phyloP scores from a whole-genome alignment of 495 filamentous ascomycete species.

The Pyrenula aspistea region DNA sequence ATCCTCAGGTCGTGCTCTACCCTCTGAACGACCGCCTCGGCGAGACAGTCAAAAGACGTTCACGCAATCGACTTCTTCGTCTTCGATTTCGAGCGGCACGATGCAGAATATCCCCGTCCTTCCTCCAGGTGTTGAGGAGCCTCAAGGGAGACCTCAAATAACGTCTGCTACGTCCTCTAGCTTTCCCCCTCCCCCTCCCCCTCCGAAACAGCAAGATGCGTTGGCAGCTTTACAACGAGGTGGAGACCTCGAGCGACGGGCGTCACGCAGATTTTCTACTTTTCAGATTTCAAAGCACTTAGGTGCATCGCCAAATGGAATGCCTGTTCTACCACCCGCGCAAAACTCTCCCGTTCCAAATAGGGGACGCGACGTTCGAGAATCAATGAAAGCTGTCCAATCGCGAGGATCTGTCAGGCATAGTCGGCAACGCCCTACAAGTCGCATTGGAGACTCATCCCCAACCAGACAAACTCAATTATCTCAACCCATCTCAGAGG shows the following conservation, averaged over 20 bases:
- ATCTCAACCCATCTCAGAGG: conserved; percentile 56
- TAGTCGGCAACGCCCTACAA: conserved; percentile 46
- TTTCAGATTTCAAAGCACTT: conserved; percentile 94
- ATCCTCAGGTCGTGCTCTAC: conserved; percentile 17
- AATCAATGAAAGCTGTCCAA: conserved; percentile 87
- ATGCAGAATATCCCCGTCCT: conserved; percentile 60
- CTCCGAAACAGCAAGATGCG: conserved; percentile 78
- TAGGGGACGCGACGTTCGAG: conserved; percentile 73
- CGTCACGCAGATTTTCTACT: conserved; percentile 82
- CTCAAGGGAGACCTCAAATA: conserved; percentile 21
- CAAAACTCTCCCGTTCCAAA: conserved; percentile 85
- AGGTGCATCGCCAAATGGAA: conserved; percentile 64
- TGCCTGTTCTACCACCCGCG: conserved; percentile 68
- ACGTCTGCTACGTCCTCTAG: conserved; percentile 35
- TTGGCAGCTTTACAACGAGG: conserved; percentile 82
- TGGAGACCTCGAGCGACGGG: conserved; percentile 83
- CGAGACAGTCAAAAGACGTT: conserved; percentile 36
- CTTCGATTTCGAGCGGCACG: conserved; percentile 52
- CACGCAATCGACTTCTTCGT: conserved; percentile 23
- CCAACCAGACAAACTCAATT: conserved; percentile 38
- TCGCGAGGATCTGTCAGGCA: conserved; percentile 57
- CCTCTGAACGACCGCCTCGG: conserved; percentile 30
- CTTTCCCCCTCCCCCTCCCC: conserved; percentile 67
- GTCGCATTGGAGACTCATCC: conserved; percentile 44
- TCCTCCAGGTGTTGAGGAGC: conserved; percentile 46